A percentile compares a stretch with the other conserved stretches of the same genome.
These are phyloP conservation scores for Cercospora canescens DNA, from an alignment of 2,329 filamentous ascomycete genomes.

Conservation along the genomic window DNA sequence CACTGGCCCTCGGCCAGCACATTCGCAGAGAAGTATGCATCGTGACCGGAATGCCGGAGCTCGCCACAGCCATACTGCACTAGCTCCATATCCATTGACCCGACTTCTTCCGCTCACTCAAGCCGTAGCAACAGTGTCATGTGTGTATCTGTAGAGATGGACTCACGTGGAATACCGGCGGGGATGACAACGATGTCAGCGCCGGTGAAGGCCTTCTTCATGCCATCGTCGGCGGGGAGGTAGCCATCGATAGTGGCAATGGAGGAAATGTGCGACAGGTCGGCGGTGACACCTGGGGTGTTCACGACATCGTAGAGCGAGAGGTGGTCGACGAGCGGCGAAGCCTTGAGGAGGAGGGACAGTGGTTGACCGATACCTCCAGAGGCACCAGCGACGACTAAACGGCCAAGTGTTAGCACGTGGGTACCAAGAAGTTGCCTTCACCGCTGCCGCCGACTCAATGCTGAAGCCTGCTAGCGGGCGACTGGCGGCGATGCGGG, in stretches of 20 bases:
- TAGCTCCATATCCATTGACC: conserved; percentile 13
- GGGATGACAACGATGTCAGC: conserved; percentile 97
- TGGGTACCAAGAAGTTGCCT: not conserved
- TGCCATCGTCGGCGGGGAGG: conserved; percentile 78
- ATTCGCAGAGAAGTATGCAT: not conserved
- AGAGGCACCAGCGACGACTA: conserved; percentile 87
- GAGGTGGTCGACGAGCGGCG: conserved; percentile 85
- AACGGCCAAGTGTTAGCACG: conserved; percentile 5
- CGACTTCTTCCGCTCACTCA: conserved; percentile 15
- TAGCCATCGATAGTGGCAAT: conserved; percentile 83
- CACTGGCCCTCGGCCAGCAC: not conserved
- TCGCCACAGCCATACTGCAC: conserved; percentile 10
- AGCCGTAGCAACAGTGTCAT: not conserved
- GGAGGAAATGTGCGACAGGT: conserved; percentile 96
- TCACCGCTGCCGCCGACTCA: not conserved
- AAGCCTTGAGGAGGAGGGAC: conserved; percentile 92
- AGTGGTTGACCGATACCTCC: conserved; percentile 99
- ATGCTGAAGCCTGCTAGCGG: not conserved
- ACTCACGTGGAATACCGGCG: conserved; percentile 88
- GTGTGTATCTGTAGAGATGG: not conserved
- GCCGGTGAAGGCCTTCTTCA: conserved; percentile 85
- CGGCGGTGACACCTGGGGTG: conserved; percentile 91
- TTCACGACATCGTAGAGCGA: conserved; percentile 99
- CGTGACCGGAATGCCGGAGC: not conserved
- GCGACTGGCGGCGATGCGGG: conserved; percentile 13